A percentile compares a stretch with the other conserved stretches of the same genome.
Conservation (phyloP, 192 early-diverging fungal species). For the Linderina pennispora region DNA sequence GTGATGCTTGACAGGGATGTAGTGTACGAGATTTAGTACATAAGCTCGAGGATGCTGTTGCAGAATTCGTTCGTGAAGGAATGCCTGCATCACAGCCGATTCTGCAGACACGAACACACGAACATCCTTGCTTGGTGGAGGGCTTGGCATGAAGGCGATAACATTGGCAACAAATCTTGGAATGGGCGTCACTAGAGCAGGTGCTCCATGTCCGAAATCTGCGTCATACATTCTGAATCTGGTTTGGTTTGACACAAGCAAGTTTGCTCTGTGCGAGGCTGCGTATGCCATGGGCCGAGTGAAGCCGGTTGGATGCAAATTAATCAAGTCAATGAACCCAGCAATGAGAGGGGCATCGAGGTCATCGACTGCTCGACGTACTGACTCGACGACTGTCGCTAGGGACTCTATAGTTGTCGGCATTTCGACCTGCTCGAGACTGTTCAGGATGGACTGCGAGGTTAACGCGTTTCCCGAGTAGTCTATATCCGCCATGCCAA, state of each 20-base stretch:
- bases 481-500: not conserved
- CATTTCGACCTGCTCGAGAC: not conserved
- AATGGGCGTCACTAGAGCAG: conserved; percentile 10
- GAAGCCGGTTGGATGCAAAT: conserved; percentile 4
- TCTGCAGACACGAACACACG: too few relatives aligned
- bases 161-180: not conserved
- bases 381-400: not conserved
- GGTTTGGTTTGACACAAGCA: conserved; percentile 25
- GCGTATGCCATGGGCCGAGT: conserved; percentile 8
- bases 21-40: too few relatives aligned
- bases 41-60: too few relatives aligned
- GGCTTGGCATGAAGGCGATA: not conserved
- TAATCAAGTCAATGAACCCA: conserved; percentile 14
- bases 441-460: not conserved
- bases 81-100: too few relatives aligned
- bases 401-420: conserved; percentile 2
- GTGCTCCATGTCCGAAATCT: conserved; percentile 35
- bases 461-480: not conserved
- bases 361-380: not conserved
- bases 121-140: not conserved
- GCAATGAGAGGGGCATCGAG: conserved; percentile 5
- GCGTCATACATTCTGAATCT: conserved; percentile 9
- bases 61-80: too few relatives aligned
- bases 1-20: too few relatives aligned
- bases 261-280: not conserved